Evolutionary conservation across 768 basidiomycete genomes (phyloP), one percentile per base, ranked within the genome.

Genomic region (Xerocomellus intermedius): DNA sequence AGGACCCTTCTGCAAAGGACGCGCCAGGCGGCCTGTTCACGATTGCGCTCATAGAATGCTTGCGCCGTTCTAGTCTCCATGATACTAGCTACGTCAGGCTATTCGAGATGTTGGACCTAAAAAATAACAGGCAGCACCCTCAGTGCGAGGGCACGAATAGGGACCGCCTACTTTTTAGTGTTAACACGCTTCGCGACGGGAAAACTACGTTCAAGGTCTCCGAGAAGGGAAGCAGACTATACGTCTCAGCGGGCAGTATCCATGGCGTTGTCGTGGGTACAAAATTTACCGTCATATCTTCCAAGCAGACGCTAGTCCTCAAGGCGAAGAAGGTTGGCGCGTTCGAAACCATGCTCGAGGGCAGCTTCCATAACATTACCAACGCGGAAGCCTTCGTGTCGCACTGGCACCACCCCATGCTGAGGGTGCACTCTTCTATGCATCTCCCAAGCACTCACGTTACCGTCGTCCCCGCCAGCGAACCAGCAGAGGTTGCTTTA

Each of bases 111-210:
- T 8, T 65, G 51, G 43, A 55, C 24, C 16, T 66, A 4, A 59
- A 48, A 21, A 7, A 43, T 0, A 19, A 17, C 14, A 4, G 9
- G 0, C 64, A 65, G 24, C 54, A 66, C 43, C 64, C 61, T 24
- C 64, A 60, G 14, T 66, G 64, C 36, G 57, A 62, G 37, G 64
- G 64, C 2, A 22, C 16, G 30, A 57, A 65, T 26, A 63, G 14
- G 42, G 36, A 57, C 12, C 42, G 64, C 3, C 45, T 65, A 2
- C 50, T 66, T 3, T 65, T 66, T 13, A 63, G 64, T 14, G 53
- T 65, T 0, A 65, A 65, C 49, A 60, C 48, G 1, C 50, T 54
- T 28, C 46, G 38, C 33, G 21, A 55, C 12, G 60, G 51, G 13
- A 47, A 53, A 49, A 60, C 55, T 13, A 57, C 55, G 8, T 62